Evolutionary conservation across 2,329 filamentous ascomycete species (phyloP).

Genomic region (Exophiala sideris): DNA sequence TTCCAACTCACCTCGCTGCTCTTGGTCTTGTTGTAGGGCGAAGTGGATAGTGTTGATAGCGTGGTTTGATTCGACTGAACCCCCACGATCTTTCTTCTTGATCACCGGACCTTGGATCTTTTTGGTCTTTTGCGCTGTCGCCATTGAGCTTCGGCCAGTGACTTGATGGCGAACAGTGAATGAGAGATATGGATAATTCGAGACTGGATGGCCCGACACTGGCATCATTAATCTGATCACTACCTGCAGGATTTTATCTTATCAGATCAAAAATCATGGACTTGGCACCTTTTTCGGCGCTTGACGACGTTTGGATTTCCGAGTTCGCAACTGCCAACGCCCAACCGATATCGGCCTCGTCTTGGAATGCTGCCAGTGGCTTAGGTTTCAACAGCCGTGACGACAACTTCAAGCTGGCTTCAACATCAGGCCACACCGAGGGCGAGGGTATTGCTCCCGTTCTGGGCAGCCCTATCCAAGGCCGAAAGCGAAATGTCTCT

Average conservation of each 20-base stretch:
- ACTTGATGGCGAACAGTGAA: background rate
- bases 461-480: constrained; percentile 29
- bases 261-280: constrained; percentile 20
- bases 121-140: constrained; percentile 6
- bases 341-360: constrained; percentile 15
- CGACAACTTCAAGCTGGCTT: constrained; percentile 26
- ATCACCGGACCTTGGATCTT: constrained; percentile 21
- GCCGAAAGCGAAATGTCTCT: constrained; percentile 41
- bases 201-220: background rate
- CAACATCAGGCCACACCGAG: constrained; percentile 15
- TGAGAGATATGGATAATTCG: background rate
- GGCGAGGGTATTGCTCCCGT: constrained; percentile 28
- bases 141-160: constrained; percentile 11
- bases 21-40: constrained; percentile 14
- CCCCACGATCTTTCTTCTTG: constrained; percentile 11
- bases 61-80: constrained; percentile 8
- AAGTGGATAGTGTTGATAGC: constrained; percentile 16
- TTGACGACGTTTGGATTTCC: background rate
- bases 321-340: constrained; percentile 3
- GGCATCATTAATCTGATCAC: background rate
- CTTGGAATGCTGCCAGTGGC: background rate
- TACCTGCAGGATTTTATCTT: constrained; percentile 18
- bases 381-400: background rate
- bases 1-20: constrained; percentile 23
- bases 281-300: constrained; percentile 1